phyloP scores from a whole-genome alignment of 2,329 filamentous ascomycete genomes.

The Albophoma yamanashiensis region DNA sequence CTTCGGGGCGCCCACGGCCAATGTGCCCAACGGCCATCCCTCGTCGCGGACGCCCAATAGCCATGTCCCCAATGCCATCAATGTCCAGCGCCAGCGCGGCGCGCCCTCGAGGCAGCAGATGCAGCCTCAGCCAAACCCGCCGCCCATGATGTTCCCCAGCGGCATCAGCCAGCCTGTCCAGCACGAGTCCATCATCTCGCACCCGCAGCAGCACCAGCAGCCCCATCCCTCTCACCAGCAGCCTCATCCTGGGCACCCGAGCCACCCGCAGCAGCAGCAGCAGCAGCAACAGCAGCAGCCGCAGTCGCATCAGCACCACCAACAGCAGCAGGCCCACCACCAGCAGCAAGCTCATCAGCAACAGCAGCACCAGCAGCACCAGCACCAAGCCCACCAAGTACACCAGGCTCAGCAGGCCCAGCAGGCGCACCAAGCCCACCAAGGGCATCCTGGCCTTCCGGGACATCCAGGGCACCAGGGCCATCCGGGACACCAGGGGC shows the following conservation, averaged over 20 bases:
- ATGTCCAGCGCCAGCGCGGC: constrained; percentile 31
- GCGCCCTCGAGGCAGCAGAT: constrained; percentile 35
- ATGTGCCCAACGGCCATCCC: constrained; percentile 30
- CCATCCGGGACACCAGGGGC: constrained; percentile 13
- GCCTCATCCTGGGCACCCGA: constrained; percentile 9
- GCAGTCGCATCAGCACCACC: constrained; percentile 13
- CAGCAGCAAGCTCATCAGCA: constrained; percentile 18
- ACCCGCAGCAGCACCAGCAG: constrained; percentile 27
- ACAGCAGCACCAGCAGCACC: constrained; percentile 6
- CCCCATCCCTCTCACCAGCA: constrained; percentile 17
- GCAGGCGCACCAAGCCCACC: constrained; percentile 10
- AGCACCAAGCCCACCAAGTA: constrained; percentile 9
- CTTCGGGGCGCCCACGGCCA: constrained; percentile 35
- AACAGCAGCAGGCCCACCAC: constrained; percentile 18
- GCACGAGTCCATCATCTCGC: constrained; percentile 31
- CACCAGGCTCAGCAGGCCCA: constrained; percentile 15
- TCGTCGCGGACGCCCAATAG: constrained; percentile 31
- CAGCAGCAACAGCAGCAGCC: constrained; percentile 20
- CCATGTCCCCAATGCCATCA: constrained; percentile 37
- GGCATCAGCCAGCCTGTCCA: constrained; percentile 30
- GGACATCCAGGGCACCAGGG: constrained; percentile 7
- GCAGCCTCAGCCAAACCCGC: constrained; percentile 25
- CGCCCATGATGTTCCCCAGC: constrained; percentile 25
- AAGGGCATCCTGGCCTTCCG: constrained; percentile 10
- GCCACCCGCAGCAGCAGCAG: constrained; percentile 17